Base-by-base conservation (phyloP, 768 basidiomycete genomes). In the Tulasnella sp. region DNA sequence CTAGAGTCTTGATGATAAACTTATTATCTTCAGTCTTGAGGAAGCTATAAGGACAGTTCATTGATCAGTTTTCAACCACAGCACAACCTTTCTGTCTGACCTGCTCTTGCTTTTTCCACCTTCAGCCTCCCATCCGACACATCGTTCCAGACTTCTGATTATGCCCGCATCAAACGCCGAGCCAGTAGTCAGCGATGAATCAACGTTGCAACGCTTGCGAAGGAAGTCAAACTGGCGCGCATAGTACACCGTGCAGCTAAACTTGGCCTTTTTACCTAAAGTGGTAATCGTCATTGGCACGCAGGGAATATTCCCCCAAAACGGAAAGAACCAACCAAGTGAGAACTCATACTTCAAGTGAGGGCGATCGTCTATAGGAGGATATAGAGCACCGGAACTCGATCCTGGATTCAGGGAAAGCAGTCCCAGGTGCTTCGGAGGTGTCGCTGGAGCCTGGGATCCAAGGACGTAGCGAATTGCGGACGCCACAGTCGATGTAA, bases 271-370 rank as follows among this genome's bases (percentile, higher is more conserved):
- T 82, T 91, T 77, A 26, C 51, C 77, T 77, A 44, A 20, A 42
- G 40, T n/a, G 4, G 61, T 16, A 11, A 46, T 67, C 20, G 37
- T 70, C 75, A 37, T 42, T 73, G 26, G 23, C 20, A 74, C 26
- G 13, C 20, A 13, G 20, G 13, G 42, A 5, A 35, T 20, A 55
- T 11, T 75, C 11, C 13, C 23, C 35, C 7, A 73, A 37, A 39
- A n/a, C 15, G 74, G 42, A 48, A 11, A 20, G 51, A 32, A 77
- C 77, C 0, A 91, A 51, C 92, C 91, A 73, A 93, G 86, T 1
- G 91, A 91, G 88, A 91, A 93, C 78, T 93, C 91, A 79, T 93
- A 93, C 83, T 92, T 92, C 85, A 94, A 90, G 82, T 95, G 93
- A 3, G 93, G 93, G 29, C 88, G 88, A 18, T 91, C 90, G 81